Evolutionary conservation across 495 filamentous ascomycete genomes (phyloP).

Genomic region (Daldinia decipiens): DNA sequence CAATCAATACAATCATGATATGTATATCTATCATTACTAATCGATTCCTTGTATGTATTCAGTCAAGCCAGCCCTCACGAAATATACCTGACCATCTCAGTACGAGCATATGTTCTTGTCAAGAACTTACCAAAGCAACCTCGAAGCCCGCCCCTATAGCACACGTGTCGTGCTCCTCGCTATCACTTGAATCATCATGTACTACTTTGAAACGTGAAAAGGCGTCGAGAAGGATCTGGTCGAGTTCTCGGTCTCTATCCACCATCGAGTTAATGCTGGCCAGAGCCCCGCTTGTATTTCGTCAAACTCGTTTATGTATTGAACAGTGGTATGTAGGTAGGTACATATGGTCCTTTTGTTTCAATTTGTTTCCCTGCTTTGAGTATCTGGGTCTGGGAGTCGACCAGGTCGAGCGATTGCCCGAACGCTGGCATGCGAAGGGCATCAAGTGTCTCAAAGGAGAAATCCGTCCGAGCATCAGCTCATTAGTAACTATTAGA

Average conservation of each 20-base stretch:
- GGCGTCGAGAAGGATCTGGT: background rate
- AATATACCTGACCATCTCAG: background rate
- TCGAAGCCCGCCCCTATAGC: background rate
- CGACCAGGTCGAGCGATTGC: background rate
- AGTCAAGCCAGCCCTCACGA: background rate
- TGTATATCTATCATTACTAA: background rate
- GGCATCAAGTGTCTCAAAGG: background rate
- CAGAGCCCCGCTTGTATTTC: background rate
- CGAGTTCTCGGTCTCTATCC: background rate
- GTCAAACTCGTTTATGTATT: background rate
- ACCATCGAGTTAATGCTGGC: background rate
- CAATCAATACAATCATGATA: background rate
- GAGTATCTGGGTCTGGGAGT: background rate
- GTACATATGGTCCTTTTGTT: background rate
- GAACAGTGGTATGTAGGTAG: background rate
- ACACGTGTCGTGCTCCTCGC: background rate
- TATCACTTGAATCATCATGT: background rate
- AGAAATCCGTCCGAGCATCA: background rate
- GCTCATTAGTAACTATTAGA: too few species aligned
- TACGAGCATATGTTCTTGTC: background rate
- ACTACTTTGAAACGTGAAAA: background rate
- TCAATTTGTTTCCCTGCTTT: background rate
- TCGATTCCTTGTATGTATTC: background rate
- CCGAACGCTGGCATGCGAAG: background rate
- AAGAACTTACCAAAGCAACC: conserved; percentile 1